phyloP scores from a whole-genome alignment of 306 rosid genomes.

The Rosa multiflora region DNA sequence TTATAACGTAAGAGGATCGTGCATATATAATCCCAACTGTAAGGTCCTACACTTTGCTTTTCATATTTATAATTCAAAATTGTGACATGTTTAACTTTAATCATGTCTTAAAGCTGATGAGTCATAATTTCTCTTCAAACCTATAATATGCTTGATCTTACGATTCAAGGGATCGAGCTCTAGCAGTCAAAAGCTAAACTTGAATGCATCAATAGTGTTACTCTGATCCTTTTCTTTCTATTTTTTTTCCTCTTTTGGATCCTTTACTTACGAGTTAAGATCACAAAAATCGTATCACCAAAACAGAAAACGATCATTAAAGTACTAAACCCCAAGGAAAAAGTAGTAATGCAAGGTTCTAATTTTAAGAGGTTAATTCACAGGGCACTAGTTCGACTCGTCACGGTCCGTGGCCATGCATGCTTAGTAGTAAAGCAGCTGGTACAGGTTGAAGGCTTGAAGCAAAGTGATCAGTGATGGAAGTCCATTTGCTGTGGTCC shows the following conservation, averaged over 20 bases:
- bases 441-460: background rate
- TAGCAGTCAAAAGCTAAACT: background rate
- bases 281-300: background rate
- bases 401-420: slow-evolving; percentile 4
- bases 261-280: background rate
- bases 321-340: background rate
- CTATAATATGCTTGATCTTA: background rate
- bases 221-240: background rate
- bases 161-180: no score
- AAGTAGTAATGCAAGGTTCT: background rate
- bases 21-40: slow-evolving; percentile 13
- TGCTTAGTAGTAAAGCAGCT: background rate
- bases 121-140: background rate
- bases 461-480: slow-evolving; percentile 5
- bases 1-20: slow-evolving; percentile 14
- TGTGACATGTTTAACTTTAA: slow-evolving; percentile 25
- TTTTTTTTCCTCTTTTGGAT: background rate
- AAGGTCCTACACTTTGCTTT: slow-evolving; percentile 27
- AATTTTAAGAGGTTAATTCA: background rate
- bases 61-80: background rate
- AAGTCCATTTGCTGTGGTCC: background rate
- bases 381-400: background rate
- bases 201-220: background rate
- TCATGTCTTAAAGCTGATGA: slow-evolving; percentile 16
- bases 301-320: background rate